A percentile compares a stretch with the other conserved stretches of the same genome.
Evolutionary conservation across 495 filamentous ascomycete species (phyloP).

Genomic region (Aspergillus campestris): DNA sequence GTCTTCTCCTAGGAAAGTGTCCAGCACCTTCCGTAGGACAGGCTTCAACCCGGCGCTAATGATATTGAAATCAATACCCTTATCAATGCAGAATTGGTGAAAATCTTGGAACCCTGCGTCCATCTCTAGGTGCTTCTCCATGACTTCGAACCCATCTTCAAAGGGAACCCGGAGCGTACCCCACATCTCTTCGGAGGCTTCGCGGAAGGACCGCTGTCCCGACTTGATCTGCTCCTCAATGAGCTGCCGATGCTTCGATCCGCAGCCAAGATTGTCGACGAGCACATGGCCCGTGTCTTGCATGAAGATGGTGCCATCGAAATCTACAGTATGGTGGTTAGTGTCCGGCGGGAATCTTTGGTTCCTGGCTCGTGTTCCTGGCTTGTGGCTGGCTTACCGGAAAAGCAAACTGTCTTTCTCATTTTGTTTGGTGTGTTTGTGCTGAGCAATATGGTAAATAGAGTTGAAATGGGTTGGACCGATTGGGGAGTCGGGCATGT

Average conservation of each 20-base stretch:
- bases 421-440: neutral
- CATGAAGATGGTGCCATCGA: slow-evolving; percentile 73
- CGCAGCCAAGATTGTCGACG: slow-evolving; percentile 61
- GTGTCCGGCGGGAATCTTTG: no score
- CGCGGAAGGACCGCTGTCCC: slow-evolving; percentile 60
- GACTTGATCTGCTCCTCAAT: slow-evolving; percentile 61
- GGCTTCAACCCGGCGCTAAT: slow-evolving; percentile 68
- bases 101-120: slow-evolving; percentile 60
- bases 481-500: no score
- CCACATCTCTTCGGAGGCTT: slow-evolving; percentile 76
- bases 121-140: slow-evolving; percentile 55
- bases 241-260: slow-evolving; percentile 42
- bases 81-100: slow-evolving; percentile 55
- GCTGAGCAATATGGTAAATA: no score
- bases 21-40: slow-evolving; percentile 51
- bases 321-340: slow-evolving; percentile 37
- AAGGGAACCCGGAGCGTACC: slow-evolving; percentile 59
- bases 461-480: no score
- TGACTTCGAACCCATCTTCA: slow-evolving; percentile 64
- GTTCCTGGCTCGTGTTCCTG: neutral
- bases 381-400: slow-evolving; percentile 5
- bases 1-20: slow-evolving; percentile 56
- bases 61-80: slow-evolving; percentile 63
- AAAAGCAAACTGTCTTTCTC: slow-evolving; percentile 14
- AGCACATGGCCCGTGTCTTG: slow-evolving; percentile 72